Evolutionary conservation across 352 stramenopile genomes (phyloP).

Genomic region (Phytophthora pistaciae): DNA sequence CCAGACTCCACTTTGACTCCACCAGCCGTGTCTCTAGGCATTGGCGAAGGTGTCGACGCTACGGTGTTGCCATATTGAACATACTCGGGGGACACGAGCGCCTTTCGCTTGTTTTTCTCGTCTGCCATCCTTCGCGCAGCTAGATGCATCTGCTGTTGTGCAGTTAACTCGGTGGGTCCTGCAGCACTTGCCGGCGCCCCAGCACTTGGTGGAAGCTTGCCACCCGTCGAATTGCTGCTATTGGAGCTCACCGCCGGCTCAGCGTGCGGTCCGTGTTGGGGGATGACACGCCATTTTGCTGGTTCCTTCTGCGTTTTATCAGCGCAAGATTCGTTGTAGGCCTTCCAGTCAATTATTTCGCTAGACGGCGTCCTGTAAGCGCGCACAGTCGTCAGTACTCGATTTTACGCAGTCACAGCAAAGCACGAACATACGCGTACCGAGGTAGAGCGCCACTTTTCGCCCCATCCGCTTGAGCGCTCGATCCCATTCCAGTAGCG

Average conservation of each 20-base stretch:
- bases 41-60: slow-evolving; percentile 9
- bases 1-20: slow-evolving; percentile 37
- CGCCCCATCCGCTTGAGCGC: slow-evolving; percentile 21
- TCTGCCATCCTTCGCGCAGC: slow-evolving; percentile 55
- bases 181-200: neutral
- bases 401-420: neutral
- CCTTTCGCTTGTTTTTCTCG: slow-evolving; percentile 87
- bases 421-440: slow-evolving; percentile 23
- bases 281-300: slow-evolving; percentile 82
- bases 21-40: slow-evolving; percentile 6
- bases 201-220: slow-evolving; percentile 40
- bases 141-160: slow-evolving; percentile 56
- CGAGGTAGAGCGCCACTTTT: slow-evolving; percentile 38
- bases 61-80: slow-evolving; percentile 69
- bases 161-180: slow-evolving; percentile 25
- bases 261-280: slow-evolving; percentile 75
- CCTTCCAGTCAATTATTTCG: slow-evolving; percentile 89
- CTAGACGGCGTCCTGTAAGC: slow-evolving; percentile 60
- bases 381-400: neutral
- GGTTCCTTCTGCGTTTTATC: slow-evolving; percentile 71
- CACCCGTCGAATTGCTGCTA: neutral
- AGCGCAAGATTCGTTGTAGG: slow-evolving; percentile 74
- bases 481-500: slow-evolving; percentile 18
- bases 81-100: slow-evolving; percentile 85
- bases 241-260: slow-evolving; percentile 36